Conservation (phyloP, 345 rosid species). For the Hibiscus tridactylites region DNA sequence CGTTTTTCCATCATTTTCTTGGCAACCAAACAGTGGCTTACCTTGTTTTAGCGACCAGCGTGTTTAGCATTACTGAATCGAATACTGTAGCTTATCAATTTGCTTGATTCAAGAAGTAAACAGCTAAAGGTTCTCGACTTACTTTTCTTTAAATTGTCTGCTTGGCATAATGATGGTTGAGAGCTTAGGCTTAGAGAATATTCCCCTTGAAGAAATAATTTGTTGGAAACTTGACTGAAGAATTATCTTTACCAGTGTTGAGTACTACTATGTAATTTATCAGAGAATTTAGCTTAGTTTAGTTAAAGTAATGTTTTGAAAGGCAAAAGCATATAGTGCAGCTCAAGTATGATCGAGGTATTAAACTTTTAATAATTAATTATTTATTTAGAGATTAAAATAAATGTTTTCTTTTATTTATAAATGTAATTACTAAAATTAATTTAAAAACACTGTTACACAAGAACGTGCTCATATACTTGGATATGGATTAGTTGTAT, state of each 20-base stretch:
- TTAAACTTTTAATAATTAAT: not conserved
- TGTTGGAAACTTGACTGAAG: not conserved
- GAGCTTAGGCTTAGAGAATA: not conserved
- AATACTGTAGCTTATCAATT: not conserved
- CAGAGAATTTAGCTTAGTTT: too few species aligned
- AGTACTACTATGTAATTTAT: too few species aligned
- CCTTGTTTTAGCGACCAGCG: not conserved
- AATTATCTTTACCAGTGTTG: too few species aligned
- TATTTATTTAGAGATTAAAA: not conserved
- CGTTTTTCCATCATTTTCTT: conserved; percentile 13
- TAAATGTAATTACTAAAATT: not conserved
- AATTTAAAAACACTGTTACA: not conserved
- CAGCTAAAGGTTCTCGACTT: not conserved
- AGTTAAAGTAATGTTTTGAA: too few species aligned
- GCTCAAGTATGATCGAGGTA: not conserved
- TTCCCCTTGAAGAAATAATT: not conserved
- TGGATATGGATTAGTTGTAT: not conserved
- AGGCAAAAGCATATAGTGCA: not conserved
- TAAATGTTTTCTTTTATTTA: not conserved
- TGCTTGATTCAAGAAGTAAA: not conserved
- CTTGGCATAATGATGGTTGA: too few species aligned
- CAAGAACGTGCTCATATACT: not conserved
- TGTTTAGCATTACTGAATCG: not conserved
- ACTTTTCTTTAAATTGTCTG: not conserved
- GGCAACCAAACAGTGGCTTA: not conserved